A percentile compares a stretch with the other conserved stretches of the same genome.
phyloP scores from a whole-genome alignment of 176 grass and related monocot species.

The Triticum timopheevii region DNA sequence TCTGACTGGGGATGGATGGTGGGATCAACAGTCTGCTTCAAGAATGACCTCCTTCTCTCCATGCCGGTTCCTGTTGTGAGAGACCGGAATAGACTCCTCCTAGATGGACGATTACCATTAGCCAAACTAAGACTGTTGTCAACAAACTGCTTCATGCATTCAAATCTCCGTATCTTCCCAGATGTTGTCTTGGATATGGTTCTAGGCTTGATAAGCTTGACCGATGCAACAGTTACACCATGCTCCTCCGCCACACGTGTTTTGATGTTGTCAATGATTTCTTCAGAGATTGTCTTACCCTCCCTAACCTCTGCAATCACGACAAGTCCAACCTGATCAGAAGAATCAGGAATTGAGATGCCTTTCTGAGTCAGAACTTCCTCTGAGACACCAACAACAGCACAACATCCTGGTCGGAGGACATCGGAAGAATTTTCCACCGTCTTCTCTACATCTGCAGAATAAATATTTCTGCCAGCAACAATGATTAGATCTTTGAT shows the following conservation, averaged over 20 bases:
- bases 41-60: conserved; percentile 27
- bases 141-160: conserved; percentile 73
- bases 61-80: conserved; percentile 56
- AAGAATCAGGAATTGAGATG: conserved; percentile 57
- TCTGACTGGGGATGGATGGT: conserved; percentile 3
- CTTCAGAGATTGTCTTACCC: conserved; percentile 47
- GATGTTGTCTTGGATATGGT: conserved; percentile 80
- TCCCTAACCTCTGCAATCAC: conserved; percentile 77
- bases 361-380: conserved; percentile 60
- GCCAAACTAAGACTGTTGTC: conserved; percentile 56
- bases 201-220: conserved; percentile 73
- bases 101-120: conserved; percentile 23
- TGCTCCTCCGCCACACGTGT: conserved; percentile 61
- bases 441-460: conserved; percentile 72
- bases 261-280: conserved; percentile 54
- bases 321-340: conserved; percentile 70
- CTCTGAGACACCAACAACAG: conserved; percentile 68
- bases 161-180: conserved; percentile 69
- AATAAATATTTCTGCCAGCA: conserved; percentile 80
- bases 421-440: conserved; percentile 63
- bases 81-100: conserved; percentile 54
- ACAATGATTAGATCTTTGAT: conserved; percentile 85
- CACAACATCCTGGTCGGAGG: conserved; percentile 66
- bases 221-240: conserved; percentile 61
- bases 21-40: conserved; percentile 20